Evolutionary conservation across 2,329 filamentous ascomycete genomes (phyloP).

Genomic region (Fusarium continuum): DNA sequence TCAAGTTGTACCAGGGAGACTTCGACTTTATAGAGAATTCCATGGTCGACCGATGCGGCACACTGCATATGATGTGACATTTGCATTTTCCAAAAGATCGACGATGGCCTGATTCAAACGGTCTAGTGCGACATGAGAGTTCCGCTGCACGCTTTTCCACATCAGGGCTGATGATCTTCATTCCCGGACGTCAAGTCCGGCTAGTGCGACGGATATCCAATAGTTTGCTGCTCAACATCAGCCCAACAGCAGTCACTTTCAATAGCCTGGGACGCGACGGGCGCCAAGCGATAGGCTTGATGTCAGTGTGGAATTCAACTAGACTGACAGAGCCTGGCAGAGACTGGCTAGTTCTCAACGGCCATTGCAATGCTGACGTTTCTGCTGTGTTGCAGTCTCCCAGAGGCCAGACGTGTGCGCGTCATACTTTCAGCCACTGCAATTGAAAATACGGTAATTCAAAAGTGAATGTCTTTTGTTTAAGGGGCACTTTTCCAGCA

Average conservation of each 20-base stretch:
- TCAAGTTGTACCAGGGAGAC: not conserved
- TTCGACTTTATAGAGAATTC: conserved; percentile 10
- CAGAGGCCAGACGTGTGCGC: conserved; percentile 2
- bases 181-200: conserved; percentile 14
- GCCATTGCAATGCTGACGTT: conserved; percentile 1
- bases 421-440: conserved; percentile 21
- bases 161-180: conserved; percentile 8
- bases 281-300: conserved; percentile 3
- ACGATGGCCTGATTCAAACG: conserved; percentile 13
- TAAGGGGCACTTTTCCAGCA: not conserved
- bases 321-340: too few relatives aligned
- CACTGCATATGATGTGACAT: conserved; percentile 5
- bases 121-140: conserved; percentile 4
- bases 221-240: not conserved
- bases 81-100: conserved; percentile 3
- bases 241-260: not conserved
- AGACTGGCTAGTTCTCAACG: not conserved
- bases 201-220: not conserved
- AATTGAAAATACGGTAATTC: not conserved
- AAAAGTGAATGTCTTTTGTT: not conserved
- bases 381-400: not conserved
- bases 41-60: not conserved
- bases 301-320: conserved; percentile 12
- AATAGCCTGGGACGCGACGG: not conserved
- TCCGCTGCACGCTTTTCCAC: not conserved